Evolutionary conservation across 23 red algal species (phyloP).

Genomic region (Gracilaria domingensis): DNA sequence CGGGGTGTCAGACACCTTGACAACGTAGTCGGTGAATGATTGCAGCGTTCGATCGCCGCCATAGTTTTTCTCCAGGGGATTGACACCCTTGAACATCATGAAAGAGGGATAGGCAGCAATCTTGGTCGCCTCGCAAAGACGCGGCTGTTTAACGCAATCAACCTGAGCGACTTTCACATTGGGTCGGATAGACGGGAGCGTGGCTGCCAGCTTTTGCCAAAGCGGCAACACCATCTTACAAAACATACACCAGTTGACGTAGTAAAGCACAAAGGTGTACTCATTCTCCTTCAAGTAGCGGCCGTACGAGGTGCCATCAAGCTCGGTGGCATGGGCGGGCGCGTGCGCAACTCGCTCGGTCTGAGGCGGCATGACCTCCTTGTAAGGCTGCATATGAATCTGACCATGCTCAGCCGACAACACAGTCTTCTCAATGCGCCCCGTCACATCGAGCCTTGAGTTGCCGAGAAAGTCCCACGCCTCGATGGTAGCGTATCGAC

Average conservation of each 20-base stretch:
- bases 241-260: slow-evolving; percentile 61
- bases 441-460: slow-evolving; percentile 59
- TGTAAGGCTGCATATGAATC: slow-evolving; percentile 38
- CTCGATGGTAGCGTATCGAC: slow-evolving; percentile 74
- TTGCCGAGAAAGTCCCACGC: slow-evolving; percentile 81
- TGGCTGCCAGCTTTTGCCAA: slow-evolving; percentile 54
- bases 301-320: slow-evolving; percentile 27
- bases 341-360: slow-evolving; percentile 25
- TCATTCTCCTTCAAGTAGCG: slow-evolving; percentile 62
- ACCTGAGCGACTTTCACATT: slow-evolving; percentile 70
- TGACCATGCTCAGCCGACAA: slow-evolving; percentile 52
- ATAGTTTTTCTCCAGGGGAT: slow-evolving; percentile 59
- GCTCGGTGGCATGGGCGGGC: slow-evolving; percentile 39
- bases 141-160: slow-evolving; percentile 53
- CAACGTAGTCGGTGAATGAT: slow-evolving; percentile 62
- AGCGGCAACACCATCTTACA: slow-evolving; percentile 61
- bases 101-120: slow-evolving; percentile 74
- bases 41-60: slow-evolving; percentile 46
- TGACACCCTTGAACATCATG: slow-evolving; percentile 75
- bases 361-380: background rate
- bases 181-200: slow-evolving; percentile 32
- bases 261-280: slow-evolving; percentile 76
- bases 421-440: slow-evolving; percentile 42
- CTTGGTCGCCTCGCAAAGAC: slow-evolving; percentile 52
- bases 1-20: slow-evolving; percentile 44